These are phyloP conservation scores for Citrus glauca DNA, from an alignment of 345 rosid genomes.

Conservation along the genomic window DNA sequence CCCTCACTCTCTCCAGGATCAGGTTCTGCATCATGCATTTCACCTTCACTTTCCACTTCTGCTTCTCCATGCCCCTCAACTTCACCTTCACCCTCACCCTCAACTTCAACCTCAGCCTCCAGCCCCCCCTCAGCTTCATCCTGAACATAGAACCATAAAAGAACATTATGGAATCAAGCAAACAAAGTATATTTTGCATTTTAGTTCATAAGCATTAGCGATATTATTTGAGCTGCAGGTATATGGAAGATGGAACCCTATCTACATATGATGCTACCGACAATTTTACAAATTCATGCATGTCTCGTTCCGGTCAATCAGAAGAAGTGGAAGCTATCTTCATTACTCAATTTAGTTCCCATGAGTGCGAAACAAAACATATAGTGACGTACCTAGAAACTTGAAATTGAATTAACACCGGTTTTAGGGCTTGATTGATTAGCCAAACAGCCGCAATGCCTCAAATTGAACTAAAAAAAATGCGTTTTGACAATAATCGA, in stretches of 20 bases:
- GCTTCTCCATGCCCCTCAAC: slow-evolving; percentile 57
- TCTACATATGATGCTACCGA: background rate
- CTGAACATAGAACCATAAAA: slow-evolving; percentile 22
- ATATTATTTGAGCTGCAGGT: background rate
- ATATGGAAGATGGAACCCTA: background rate
- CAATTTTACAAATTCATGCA: background rate
- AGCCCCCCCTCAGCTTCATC: slow-evolving; percentile 85
- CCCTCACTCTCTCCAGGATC: slow-evolving; percentile 92
- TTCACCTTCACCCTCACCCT: slow-evolving; percentile 53
- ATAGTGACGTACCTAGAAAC: background rate
- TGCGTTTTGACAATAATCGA: background rate
- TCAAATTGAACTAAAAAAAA: background rate
- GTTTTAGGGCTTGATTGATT: background rate
- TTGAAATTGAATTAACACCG: background rate
- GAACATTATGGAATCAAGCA: background rate
- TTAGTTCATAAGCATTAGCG: background rate
- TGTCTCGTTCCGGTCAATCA: background rate
- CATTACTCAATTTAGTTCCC: too few species aligned
- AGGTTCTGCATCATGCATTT: slow-evolving; percentile 57
- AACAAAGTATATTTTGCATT: background rate
- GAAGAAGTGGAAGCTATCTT: too few species aligned
- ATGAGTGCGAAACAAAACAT: background rate
- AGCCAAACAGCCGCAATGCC: background rate
- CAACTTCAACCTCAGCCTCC: slow-evolving; percentile 54
- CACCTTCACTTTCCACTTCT: slow-evolving; percentile 71